Base-by-base conservation (phyloP, 2,329 filamentous ascomycete species). In the Apiospora marii region DNA sequence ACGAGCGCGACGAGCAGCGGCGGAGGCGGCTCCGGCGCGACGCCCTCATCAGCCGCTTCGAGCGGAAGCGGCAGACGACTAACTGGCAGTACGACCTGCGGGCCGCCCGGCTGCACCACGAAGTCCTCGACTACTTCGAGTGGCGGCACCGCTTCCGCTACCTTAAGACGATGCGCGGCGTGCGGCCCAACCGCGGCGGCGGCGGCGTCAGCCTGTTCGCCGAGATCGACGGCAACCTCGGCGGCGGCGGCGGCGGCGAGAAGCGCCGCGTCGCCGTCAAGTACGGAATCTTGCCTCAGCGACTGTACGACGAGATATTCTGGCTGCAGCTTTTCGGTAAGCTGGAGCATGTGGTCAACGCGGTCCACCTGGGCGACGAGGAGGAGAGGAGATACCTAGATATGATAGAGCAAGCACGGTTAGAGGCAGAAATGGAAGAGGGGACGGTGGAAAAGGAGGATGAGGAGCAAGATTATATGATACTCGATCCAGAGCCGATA, bases 201-300 rank as follows among this genome's bases (percentile, higher is more conserved):
- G 58, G 58, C 16, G 58, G 58, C 19, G 58, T 34, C 19, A 64
- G 34, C 34, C 34, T 64, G 34, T 64, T 64, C 58, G 58, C 58
- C 30, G 58, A 64, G 22, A 6, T 64, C 34, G 34, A 64, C n/a
- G 49, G 49, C n/a, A 27, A 5, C 10, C 19, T 8, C 30, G 34
- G 3, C 34, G 19, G 22, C 34, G 22, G 22, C 34, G 22, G 10
- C 22, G 19, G 19, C 1, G 34, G n/a, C 58, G 58, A 64, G 58
- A 64, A n/a, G 58, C 58, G 58, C 30, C 58, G 58, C 58, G 30
- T 64, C 30, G 58, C 41, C 58, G 58, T 64, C 58, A 64, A 64
- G 19, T n/a, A 13, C 34, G 58, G 58, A 12, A 41, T 41, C 8
- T 7, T 22, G 1, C 1, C 37, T 10, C 37, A 4, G 10, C n/a